These are phyloP conservation scores for Auricularia heimuer DNA, from an alignment of 768 basidiomycete species.

Conservation along the genomic window DNA sequence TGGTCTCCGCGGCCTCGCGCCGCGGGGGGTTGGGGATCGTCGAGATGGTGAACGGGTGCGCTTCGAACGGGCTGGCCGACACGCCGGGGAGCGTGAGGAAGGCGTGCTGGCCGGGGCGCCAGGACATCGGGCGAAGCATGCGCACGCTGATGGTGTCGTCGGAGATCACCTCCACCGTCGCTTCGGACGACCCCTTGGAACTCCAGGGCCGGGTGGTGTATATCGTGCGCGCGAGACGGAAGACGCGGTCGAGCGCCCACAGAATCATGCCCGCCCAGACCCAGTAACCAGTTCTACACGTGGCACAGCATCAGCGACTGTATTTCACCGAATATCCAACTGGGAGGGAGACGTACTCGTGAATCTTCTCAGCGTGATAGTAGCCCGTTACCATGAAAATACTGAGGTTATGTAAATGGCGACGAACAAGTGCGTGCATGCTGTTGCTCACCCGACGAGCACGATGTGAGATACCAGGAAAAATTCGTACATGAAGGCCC, in stretches of 20 bases:
- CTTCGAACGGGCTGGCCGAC: constrained; percentile 10
- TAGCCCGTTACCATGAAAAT: constrained; percentile 7
- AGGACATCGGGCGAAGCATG: constrained; percentile 5
- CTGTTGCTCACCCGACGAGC: constrained; percentile 5
- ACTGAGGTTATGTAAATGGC: not conserved
- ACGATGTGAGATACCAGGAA: constrained; percentile 10
- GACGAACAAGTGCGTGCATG: not conserved
- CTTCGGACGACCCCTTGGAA: not conserved
- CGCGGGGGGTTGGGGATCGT: constrained; percentile 5
- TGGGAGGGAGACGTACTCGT: not conserved
- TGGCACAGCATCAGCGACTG: not conserved
- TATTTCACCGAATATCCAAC: not conserved
- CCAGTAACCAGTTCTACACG: constrained; percentile 3
- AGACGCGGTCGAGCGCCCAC: constrained; percentile 10
- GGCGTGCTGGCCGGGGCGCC: constrained; percentile 10
- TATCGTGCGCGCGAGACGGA: constrained; percentile 4
- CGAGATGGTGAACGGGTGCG: constrained; percentile 13
- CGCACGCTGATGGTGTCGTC: constrained; percentile 7
- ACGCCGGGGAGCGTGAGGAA: constrained; percentile 11
- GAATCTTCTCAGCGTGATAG: constrained; percentile 2
- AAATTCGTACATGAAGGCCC: constrained; percentile 6
- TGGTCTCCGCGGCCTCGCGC: not conserved
- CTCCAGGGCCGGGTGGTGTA: constrained; percentile 2
- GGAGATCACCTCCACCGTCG: constrained; percentile 8
- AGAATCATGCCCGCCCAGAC: constrained; percentile 5